A percentile compares a stretch with the other conserved stretches of the same genome.
phyloP scores from a whole-genome alignment of 2,329 filamentous ascomycete species.

The Pseudogymnoascus sp. region DNA sequence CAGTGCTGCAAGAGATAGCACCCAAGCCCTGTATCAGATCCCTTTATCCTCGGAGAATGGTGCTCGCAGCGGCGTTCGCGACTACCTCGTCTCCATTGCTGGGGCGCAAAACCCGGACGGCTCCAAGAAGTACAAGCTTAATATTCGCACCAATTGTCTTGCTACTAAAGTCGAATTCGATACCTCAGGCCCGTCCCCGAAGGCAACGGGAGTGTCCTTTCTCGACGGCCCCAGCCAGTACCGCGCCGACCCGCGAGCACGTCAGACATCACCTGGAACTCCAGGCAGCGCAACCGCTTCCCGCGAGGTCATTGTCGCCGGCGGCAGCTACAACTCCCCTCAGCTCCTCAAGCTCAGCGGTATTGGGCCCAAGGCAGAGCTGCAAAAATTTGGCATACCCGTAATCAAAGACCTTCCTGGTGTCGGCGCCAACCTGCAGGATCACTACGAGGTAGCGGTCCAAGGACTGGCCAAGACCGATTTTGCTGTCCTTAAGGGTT shows the following conservation, averaged over 20 bases:
- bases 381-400: conserved; percentile 33
- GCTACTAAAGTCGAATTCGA: conserved; percentile 37
- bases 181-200: conserved; percentile 23
- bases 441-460: conserved; percentile 41
- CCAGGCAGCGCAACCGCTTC: conserved; percentile 32
- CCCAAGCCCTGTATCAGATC: conserved; percentile 22
- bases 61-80: conserved; percentile 19
- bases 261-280: conserved; percentile 15
- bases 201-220: conserved; percentile 36
- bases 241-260: conserved; percentile 35
- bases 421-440: conserved; percentile 53
- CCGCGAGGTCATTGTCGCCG: conserved; percentile 43
- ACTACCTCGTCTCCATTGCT: conserved; percentile 7
- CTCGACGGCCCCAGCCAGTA: conserved; percentile 36
- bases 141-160: conserved; percentile 19
- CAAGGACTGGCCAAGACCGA: neutral
- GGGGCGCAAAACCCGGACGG: too few species aligned
- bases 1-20: conserved; percentile 17
- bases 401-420: conserved; percentile 47
- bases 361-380: conserved; percentile 35
- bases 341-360: conserved; percentile 47
- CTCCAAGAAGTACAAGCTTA: conserved; percentile 11
- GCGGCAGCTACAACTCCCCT: conserved; percentile 46
- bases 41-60: conserved; percentile 19
- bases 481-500: conserved; percentile 16